phyloP scores from a whole-genome alignment of 148 eudicot species.

The Camellia sinensis region DNA sequence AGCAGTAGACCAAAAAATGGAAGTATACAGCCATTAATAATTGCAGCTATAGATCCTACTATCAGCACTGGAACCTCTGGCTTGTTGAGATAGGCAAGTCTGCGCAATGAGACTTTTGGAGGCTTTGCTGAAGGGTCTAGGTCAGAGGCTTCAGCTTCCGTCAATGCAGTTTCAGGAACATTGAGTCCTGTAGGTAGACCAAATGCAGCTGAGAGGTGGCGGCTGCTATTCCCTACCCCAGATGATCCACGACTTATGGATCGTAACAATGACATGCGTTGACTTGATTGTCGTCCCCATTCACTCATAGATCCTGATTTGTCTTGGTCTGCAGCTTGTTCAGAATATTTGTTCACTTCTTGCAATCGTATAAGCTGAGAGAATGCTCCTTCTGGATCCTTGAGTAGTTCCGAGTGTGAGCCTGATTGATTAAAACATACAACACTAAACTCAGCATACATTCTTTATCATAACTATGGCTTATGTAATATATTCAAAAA shows the following conservation, averaged over 20 bases:
- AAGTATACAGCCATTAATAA: not conserved
- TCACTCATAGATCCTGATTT: constrained; percentile 12
- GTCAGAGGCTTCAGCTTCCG: constrained; percentile 16
- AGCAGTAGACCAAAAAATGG: not conserved
- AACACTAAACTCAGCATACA: not conserved
- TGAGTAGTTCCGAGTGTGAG: constrained; percentile 48
- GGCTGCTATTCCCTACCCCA: constrained; percentile 33
- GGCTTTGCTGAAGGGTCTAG: constrained; percentile 24
- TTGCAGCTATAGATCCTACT: constrained; percentile 36
- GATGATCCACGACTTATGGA: constrained; percentile 51
- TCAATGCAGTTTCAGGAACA: constrained; percentile 16
- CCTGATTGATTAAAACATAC: constrained; percentile 32
- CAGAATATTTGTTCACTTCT: constrained; percentile 42
- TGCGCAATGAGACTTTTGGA: constrained; percentile 38
- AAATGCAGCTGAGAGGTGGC: constrained; percentile 26
- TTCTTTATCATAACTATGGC: not conserved
- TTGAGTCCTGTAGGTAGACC: constrained; percentile 30
- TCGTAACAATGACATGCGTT: constrained; percentile 35
- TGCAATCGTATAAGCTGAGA: constrained; percentile 67
- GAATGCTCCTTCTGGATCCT: constrained; percentile 72
- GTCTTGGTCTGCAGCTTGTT: constrained; percentile 20
- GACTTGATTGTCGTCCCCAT: constrained; percentile 38
- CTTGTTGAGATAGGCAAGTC: constrained; percentile 50
- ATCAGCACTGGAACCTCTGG: constrained; percentile 45
- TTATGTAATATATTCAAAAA: not conserved